A percentile compares a stretch with the other conserved stretches of the same genome.
These are phyloP conservation scores for Trichophyton rubrum DNA, from an alignment of 2,329 filamentous ascomycete genomes.

Conservation along the genomic window DNA sequence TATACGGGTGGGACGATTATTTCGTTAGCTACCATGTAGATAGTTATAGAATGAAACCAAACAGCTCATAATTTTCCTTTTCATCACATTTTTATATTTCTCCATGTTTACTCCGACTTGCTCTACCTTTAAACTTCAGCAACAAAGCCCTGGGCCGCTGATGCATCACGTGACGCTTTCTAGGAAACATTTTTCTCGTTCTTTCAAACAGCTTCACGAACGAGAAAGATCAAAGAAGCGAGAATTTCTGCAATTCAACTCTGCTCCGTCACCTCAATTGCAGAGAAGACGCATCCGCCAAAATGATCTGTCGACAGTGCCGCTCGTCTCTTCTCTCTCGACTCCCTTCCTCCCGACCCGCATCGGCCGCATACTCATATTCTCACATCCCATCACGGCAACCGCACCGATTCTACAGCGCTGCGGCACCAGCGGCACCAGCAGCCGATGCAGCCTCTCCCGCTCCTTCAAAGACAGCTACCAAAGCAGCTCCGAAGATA, in stretches of 20 bases:
- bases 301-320: conserved; percentile 33
- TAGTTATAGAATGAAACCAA: not conserved
- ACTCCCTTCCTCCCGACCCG: conserved; percentile 22
- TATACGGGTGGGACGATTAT: not conserved
- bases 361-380: conserved; percentile 15
- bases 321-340: conserved; percentile 30
- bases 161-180: not conserved
- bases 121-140: too few relatives aligned
- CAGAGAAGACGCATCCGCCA: conserved; percentile 8
- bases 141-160: not conserved
- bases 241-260: not conserved
- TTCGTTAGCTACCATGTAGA: not conserved
- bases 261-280: not conserved
- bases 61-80: too few relatives aligned
- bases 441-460: not conserved
- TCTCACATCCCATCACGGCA: not conserved
- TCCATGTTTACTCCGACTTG: too few relatives aligned
- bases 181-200: not conserved
- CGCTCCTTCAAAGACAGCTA: conserved; percentile 15
- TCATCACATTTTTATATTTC: too few relatives aligned
- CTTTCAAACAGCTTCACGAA: not conserved
- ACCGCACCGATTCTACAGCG: conserved; percentile 9
- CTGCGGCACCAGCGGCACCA: conserved; percentile 4
- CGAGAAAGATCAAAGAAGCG: not conserved
- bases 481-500: conserved; percentile 19